Evolutionary conservation across 108 stramenopile genomes (phyloP).

Genomic region (Pseudonitzschia multiseries): DNA sequence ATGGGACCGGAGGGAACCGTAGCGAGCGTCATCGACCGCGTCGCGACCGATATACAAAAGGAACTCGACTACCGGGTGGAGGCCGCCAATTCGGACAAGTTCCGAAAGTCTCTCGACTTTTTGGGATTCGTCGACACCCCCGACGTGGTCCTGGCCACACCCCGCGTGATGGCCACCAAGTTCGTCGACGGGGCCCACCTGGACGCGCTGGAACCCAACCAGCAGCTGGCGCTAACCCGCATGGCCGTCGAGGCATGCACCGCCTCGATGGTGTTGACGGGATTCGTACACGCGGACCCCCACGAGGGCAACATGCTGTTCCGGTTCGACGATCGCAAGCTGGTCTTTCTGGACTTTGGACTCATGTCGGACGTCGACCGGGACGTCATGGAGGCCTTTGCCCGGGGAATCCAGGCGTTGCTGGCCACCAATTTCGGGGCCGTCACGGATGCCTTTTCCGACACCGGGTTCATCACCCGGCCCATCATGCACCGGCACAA

Average conservation of each 20-base stretch:
- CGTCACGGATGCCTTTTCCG: conserved; percentile 14
- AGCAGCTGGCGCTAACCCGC: conserved; percentile 10
- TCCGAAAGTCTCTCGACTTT: conserved; percentile 6
- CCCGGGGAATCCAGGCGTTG: conserved; percentile 20
- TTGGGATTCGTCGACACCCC: conserved; percentile 20
- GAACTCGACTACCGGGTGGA: conserved; percentile 29
- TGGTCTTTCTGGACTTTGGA: conserved; percentile 33
- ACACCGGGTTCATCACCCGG: conserved; percentile 19
- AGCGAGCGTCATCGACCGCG: conserved; percentile 11
- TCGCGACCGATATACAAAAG: conserved; percentile 9
- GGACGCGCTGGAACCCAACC: background rate
- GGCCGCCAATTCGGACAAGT: conserved; percentile 16
- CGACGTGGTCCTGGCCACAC: background rate
- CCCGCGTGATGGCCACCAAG: conserved; percentile 17
- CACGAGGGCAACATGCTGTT: conserved; percentile 34
- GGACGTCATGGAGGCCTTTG: conserved; percentile 32
- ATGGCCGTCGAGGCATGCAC: conserved; percentile 31
- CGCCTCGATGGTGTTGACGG: conserved; percentile 26
- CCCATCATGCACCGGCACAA: conserved; percentile 10
- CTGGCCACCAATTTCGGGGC: conserved; percentile 14
- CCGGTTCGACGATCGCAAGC: conserved; percentile 6
- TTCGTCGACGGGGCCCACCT: conserved; percentile 21
- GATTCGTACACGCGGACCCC: conserved; percentile 38
- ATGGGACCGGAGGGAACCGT: background rate
- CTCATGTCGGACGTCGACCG: conserved; percentile 21